Evolutionary conservation across 2,329 filamentous ascomycete species (phyloP).

Genomic region (Nemania diffusa): DNA sequence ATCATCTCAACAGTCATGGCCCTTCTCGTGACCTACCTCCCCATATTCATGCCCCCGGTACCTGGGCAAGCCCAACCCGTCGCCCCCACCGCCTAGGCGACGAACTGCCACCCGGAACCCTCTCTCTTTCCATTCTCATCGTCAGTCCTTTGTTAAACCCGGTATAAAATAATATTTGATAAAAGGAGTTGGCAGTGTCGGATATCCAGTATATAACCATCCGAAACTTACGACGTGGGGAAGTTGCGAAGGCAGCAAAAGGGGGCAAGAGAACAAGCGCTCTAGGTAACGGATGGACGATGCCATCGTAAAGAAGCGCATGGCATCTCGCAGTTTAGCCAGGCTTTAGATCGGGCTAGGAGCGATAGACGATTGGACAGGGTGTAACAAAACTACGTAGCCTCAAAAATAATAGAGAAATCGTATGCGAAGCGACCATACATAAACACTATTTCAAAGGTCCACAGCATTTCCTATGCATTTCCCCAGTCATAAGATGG

Average conservation of each 20-base stretch:
- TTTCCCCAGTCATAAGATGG: background rate
- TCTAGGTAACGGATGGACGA: background rate
- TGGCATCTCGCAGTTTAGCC: background rate
- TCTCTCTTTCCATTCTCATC: background rate
- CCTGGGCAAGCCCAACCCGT: constrained; percentile 42
- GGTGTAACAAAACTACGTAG: background rate
- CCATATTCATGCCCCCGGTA: constrained; percentile 60
- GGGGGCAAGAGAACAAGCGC: background rate
- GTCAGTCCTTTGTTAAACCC: no score
- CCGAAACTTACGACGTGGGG: background rate
- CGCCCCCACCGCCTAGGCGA: constrained; percentile 49
- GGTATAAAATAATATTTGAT: background rate
- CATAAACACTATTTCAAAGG: no score
- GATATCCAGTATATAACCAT: background rate
- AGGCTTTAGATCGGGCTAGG: background rate
- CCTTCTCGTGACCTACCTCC: constrained; percentile 63
- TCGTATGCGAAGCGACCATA: background rate
- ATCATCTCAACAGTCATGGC: constrained; percentile 63
- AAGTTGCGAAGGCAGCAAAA: background rate
- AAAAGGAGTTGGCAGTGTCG: background rate
- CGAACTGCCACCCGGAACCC: constrained; percentile 20
- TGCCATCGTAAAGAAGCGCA: no score
- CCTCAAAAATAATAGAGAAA: background rate
- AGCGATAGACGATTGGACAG: background rate
- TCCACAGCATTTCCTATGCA: background rate